Conservation (phyloP, 2,329 filamentous ascomycete species). For the Gyromitra esculenta region DNA sequence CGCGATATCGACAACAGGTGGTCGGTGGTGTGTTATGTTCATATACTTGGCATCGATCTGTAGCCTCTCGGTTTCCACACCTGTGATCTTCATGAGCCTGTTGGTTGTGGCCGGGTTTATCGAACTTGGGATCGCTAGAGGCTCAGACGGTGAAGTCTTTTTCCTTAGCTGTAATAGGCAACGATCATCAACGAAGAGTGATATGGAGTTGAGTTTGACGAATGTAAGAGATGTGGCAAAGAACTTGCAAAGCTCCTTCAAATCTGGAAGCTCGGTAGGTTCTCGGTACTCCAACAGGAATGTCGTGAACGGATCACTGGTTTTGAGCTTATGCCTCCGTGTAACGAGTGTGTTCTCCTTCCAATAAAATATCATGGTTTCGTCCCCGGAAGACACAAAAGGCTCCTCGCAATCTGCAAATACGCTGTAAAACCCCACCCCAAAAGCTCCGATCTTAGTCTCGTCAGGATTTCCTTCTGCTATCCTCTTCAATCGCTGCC, state of each 20-base stretch:
- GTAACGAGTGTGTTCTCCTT: constrained; percentile 98
- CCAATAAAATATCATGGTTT: constrained; percentile 99
- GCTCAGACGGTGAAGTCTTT: constrained; percentile 80
- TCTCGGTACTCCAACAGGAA: constrained; percentile 96
- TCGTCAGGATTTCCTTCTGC: constrained; percentile 99
- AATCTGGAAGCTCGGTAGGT: constrained; percentile 75
- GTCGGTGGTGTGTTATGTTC: constrained; percentile 86
- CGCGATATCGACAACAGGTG: constrained; percentile 63
- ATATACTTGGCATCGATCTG: constrained; percentile 93
- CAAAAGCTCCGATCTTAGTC: constrained; percentile 96
- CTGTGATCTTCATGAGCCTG: constrained; percentile 79
- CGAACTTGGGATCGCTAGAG: constrained; percentile 77
- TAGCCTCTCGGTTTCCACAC: constrained; percentile 84
- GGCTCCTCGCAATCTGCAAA: constrained; percentile 98
- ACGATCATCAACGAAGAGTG: constrained; percentile 90
- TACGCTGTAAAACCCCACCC: constrained; percentile 97
- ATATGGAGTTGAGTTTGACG: constrained; percentile 85
- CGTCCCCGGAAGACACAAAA: constrained; percentile 89
- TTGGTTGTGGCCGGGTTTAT: constrained; percentile 85
- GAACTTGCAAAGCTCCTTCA: constrained; percentile 89
- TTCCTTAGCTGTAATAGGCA: constrained; percentile 81
- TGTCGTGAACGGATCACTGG: constrained; percentile 79
- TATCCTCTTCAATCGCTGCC: constrained; percentile 91
- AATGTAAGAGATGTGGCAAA: constrained; percentile 95
- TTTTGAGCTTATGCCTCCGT: constrained; percentile 73